These are phyloP conservation scores for Logfia minima DNA, from an alignment of 129 eudicot species.

Conservation along the genomic window DNA sequence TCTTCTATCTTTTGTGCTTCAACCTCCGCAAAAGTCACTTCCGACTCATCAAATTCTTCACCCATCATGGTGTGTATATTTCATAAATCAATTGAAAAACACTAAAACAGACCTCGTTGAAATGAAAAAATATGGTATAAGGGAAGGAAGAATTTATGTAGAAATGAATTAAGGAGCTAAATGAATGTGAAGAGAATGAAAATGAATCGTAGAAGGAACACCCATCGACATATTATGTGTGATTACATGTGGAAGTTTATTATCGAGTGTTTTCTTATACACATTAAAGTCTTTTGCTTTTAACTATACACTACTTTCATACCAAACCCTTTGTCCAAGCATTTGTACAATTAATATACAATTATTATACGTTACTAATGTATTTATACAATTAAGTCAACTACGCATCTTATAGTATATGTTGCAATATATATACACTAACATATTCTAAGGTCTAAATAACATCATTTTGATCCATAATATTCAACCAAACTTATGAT, in stretches of 20 bases:
- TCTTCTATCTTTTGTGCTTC: slow-evolving; percentile 2
- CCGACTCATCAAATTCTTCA: slow-evolving; percentile 44
- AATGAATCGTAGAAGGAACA: slow-evolving; percentile 37
- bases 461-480: no score
- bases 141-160: slow-evolving; percentile 10
- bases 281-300: slow-evolving; percentile 29
- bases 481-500: no score
- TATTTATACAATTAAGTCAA: no score
- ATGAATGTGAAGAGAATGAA: slow-evolving; percentile 30
- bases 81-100: no score
- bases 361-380: no score
- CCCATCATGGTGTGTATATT: slow-evolving; percentile 6
- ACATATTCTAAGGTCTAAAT: no score
- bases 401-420: no score
- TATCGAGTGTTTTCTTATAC: slow-evolving; percentile 26
- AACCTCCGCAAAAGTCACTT: slow-evolving; percentile 32
- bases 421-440: no score
- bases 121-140: slow-evolving; percentile 4
- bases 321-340: slow-evolving; percentile 19
- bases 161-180: slow-evolving; percentile 6
- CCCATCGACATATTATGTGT: slow-evolving; percentile 21
- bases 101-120: background rate
- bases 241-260: slow-evolving; percentile 27
- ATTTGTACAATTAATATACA: background rate
- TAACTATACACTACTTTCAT: slow-evolving; percentile 6